Evolutionary conservation across 768 basidiomycete genomes (phyloP).

Genomic region (Leccinum subtestaceum): DNA sequence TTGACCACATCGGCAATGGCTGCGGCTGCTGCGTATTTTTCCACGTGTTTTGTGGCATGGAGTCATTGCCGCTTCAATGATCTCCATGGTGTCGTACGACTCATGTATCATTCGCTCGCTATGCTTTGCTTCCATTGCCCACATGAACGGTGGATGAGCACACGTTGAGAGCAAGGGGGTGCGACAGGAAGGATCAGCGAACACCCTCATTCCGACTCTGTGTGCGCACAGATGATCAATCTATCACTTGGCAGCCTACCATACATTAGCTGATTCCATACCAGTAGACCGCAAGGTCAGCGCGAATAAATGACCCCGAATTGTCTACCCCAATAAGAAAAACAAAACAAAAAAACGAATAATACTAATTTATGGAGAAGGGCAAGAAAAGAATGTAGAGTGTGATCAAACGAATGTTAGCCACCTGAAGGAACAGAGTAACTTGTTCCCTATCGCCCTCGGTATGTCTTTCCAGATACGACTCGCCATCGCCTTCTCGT

Average conservation of each 20-base stretch:
- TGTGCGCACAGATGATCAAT: neutral
- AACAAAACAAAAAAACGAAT: neutral
- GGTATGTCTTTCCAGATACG: slow-evolving; percentile 24
- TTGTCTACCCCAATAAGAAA: slow-evolving; percentile 18
- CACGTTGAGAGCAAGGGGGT: slow-evolving; percentile 18
- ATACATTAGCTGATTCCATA: no score
- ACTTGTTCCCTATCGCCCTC: slow-evolving; percentile 25
- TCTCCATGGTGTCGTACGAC: slow-evolving; percentile 16
- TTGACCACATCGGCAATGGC: slow-evolving; percentile 9
- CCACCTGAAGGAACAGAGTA: slow-evolving; percentile 31
- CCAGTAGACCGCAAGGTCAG: neutral
- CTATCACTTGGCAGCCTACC: no score
- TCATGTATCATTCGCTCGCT: slow-evolving; percentile 17
- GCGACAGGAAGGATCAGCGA: neutral
- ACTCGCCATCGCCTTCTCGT: slow-evolving; percentile 24
- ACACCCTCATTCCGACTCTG: slow-evolving; percentile 1
- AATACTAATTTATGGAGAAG: slow-evolving; percentile 2
- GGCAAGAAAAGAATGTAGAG: slow-evolving; percentile 3
- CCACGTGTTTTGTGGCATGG: slow-evolving; percentile 25
- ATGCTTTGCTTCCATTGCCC: slow-evolving; percentile 26
- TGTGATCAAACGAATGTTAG: slow-evolving; percentile 9
- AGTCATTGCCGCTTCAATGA: slow-evolving; percentile 1
- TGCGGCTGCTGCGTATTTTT: slow-evolving; percentile 19
- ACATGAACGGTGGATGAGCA: slow-evolving; percentile 11
- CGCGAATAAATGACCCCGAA: slow-evolving; percentile 22